Percentiles rank a stretch among this genome's conserved stretches.
These are phyloP conservation scores for Viridothelium virens DNA, from an alignment of 495 filamentous ascomycete species.

Conservation along the genomic window DNA sequence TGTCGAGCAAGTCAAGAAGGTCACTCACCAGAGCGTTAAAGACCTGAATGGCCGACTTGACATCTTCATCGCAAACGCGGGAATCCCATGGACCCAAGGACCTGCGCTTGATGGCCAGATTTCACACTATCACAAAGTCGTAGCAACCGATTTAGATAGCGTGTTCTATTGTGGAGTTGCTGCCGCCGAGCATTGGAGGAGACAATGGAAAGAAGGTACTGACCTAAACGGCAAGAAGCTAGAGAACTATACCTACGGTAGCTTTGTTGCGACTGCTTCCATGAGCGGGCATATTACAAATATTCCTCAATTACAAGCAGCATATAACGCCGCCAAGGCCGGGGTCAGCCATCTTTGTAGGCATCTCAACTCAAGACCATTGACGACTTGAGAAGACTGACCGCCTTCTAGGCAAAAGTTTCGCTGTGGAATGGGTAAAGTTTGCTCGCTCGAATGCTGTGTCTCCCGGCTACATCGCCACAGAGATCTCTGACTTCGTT, in stretches of 20 bases:
- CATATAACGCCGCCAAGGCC: conserved; percentile 82
- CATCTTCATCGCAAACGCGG: conserved; percentile 32
- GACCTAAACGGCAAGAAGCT: conserved; percentile 59
- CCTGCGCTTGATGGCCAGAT: conserved; percentile 28
- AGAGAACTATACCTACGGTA: conserved; percentile 57
- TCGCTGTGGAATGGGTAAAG: conserved; percentile 80
- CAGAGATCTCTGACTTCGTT: conserved; percentile 71
- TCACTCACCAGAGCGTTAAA: conserved; percentile 23
- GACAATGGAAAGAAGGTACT: conserved; percentile 58
- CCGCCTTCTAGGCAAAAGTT: conserved; percentile 47
- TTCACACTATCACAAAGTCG: conserved; percentile 59
- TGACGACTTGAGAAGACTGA: neutral
- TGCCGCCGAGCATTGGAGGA: conserved; percentile 62
- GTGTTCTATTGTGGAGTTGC: conserved; percentile 74
- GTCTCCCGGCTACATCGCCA: conserved; percentile 81
- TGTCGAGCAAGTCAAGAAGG: conserved; percentile 23
- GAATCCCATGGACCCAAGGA: conserved; percentile 31
- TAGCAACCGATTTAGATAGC: conserved; percentile 71
- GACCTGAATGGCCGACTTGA: conserved; percentile 35
- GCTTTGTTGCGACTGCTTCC: conserved; percentile 70
- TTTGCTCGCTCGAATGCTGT: conserved; percentile 78
- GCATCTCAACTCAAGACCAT: conserved; percentile 23
- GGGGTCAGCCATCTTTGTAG: conserved; percentile 76
- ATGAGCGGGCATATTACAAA: conserved; percentile 86
- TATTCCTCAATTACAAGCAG: conserved; percentile 69